phyloP scores from a whole-genome alignment of 352 stramenopile species.

The Bremia lactucae region DNA sequence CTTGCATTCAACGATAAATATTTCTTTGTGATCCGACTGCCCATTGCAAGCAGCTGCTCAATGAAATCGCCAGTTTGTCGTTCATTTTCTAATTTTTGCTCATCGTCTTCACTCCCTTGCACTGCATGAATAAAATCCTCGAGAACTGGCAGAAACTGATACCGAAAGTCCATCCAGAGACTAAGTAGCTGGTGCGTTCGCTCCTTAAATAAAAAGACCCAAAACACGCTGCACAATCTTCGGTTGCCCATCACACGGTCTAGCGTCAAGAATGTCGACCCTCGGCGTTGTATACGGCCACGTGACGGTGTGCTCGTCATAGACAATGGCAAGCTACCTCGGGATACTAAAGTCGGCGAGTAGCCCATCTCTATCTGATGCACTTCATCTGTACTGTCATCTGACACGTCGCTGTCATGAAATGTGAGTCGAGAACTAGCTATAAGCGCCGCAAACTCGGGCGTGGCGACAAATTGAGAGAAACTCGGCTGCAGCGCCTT shows the following conservation, averaged over 20 bases:
- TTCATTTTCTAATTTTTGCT: slow-evolving; percentile 14
- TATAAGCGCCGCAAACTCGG: slow-evolving; percentile 47
- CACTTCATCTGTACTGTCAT: slow-evolving; percentile 16
- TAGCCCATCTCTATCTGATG: slow-evolving; percentile 4
- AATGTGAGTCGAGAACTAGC: slow-evolving; percentile 48
- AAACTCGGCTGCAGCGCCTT: slow-evolving; percentile 64
- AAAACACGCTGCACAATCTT: slow-evolving; percentile 76
- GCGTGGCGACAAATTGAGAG: slow-evolving; percentile 39
- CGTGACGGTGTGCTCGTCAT: slow-evolving; percentile 12
- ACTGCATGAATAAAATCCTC: slow-evolving; percentile 39
- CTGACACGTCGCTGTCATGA: slow-evolving; percentile 6
- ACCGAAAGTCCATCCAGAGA: slow-evolving; percentile 75
- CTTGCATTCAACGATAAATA: slow-evolving; percentile 44
- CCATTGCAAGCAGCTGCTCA: slow-evolving; percentile 49
- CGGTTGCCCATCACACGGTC: slow-evolving; percentile 66
- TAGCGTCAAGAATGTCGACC: slow-evolving; percentile 51
- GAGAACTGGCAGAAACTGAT: slow-evolving; percentile 57
- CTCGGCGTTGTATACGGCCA: slow-evolving; percentile 17
- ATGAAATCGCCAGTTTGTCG: slow-evolving; percentile 49
- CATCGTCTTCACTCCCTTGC: slow-evolving; percentile 24
- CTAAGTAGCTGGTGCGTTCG: slow-evolving; percentile 71
- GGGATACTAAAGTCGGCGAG: neutral
- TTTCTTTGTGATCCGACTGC: slow-evolving; percentile 47
- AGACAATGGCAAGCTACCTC: slow-evolving; percentile 7
- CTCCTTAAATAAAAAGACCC: slow-evolving; percentile 82